Evolutionary conservation across 2,329 filamentous ascomycete genomes (phyloP), one percentile per base, ranked within the genome.

Genomic region (Phoma herbarum): DNA sequence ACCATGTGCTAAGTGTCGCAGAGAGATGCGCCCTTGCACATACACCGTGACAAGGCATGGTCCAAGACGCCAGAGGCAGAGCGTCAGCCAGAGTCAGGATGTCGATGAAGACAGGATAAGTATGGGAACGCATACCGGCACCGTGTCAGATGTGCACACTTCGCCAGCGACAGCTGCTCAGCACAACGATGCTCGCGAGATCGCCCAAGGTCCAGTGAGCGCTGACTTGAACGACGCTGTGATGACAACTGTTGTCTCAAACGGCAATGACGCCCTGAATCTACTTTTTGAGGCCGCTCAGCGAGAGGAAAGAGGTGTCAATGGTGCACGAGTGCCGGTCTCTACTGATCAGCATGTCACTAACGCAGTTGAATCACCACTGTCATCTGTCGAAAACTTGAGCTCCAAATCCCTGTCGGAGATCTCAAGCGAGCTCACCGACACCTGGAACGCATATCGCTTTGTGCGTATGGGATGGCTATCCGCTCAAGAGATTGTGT

Each of bases 21-120:
- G 51, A 44, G 42, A 54, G 31, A 47, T 46, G 41, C 41, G 31
- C 29, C 23, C 42, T 28, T 54, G 42, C 23, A 54, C 51, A 37
- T 46, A 39, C 16, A 46, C 42, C 12, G 35, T 35, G 11, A 31
- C 42, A 46, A 33, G 51, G 35, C 42, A 54, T 23, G 35, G 42
- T 12, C 39, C 51, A 25, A 54, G 51, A 47, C 41, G 31, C 11
- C 42, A 39, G 42, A 54, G 35, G n/a, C 31, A 35, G n/a, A 46
- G 29, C 10, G 11, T 39, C 39, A 47, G 31, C 3, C 25, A 33
- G 2, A 39, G 31, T 4, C 33, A 47, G 7, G 26, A 54, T 41
- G 42, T 23, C 14, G 42, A 54, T n/a, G 47, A 42, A 20, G 31
- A n/a, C n/a, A 44, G 14, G 3, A 46, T 46, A 20, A 18, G 18